These are phyloP conservation scores for Botrytis deweyae DNA, from an alignment of 2,329 filamentous ascomycete genomes.

Conservation along the genomic window DNA sequence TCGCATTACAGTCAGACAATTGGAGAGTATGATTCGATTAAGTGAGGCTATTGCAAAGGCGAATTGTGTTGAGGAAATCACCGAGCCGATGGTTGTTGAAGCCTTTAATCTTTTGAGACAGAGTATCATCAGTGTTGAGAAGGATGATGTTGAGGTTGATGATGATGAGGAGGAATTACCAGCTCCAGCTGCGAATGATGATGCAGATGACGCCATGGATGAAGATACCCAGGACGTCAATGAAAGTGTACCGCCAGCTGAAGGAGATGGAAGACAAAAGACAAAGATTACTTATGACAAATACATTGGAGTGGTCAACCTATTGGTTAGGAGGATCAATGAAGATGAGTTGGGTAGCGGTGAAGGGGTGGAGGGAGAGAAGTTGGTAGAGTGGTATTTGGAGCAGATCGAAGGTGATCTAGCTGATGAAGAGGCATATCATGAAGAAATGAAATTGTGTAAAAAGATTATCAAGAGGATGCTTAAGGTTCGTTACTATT, in stretches of 20 bases:
- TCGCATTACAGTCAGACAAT: slow-evolving; percentile 92
- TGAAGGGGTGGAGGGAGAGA: slow-evolving; percentile 82
- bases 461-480: slow-evolving; percentile 91
- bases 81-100: slow-evolving; percentile 81
- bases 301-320: slow-evolving; percentile 86
- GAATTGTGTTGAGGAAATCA: slow-evolving; percentile 91
- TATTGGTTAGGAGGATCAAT: slow-evolving; percentile 78
- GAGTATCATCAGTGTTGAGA: slow-evolving; percentile 96
- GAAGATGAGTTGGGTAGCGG: slow-evolving; percentile 74
- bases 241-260: slow-evolving; percentile 36
- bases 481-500: slow-evolving; percentile 71
- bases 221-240: slow-evolving; percentile 42
- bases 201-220: slow-evolving; percentile 54
- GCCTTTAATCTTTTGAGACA: slow-evolving; percentile 88
- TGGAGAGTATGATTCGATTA: slow-evolving; percentile 93
- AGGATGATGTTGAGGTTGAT: slow-evolving; percentile 75
- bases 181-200: slow-evolving; percentile 43
- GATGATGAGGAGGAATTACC: slow-evolving; percentile 42
- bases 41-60: slow-evolving; percentile 98
- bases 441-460: slow-evolving; percentile 69
- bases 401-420: slow-evolving; percentile 87
- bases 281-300: slow-evolving; percentile 95
- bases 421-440: slow-evolving; percentile 75
- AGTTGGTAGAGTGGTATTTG: slow-evolving; percentile 83
- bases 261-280: slow-evolving; percentile 45